Base-by-base conservation (phyloP, 2,329 filamentous ascomycete species). In the Meredithiella fracta region DNA sequence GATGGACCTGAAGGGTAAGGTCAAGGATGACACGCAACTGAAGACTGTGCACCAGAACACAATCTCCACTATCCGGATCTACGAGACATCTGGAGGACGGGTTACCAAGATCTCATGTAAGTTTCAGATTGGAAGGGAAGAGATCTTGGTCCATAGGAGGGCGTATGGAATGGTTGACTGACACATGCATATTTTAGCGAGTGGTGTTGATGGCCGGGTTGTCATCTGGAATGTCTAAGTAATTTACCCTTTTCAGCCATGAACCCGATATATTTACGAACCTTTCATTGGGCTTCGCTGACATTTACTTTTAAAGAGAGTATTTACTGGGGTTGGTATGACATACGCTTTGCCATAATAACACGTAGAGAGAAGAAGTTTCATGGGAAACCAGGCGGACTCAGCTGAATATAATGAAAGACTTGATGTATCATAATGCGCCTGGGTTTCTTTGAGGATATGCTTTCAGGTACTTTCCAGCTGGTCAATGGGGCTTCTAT, bases 21-120 rank as follows among this genome's bases (percentile, higher is more conserved):
- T 76, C 56, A 87, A 87, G 66, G 89, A 94, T 64, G 90, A 97
- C 67, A 96, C 90, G 3, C 86, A 94, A 72, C 76, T 98, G 63
- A 92, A 88, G 72, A 97, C 92, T 9, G 81, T 92, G 50, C 92
- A 98, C 70, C 92, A 98, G 68, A 98, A 98, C 71, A 95, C 90
- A 25, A 86, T 98, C 66, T 88, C 80, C 65, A 95, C 82, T 1
- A 73, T 98, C 53, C 80, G 92, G 47, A 75, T 80, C 20, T 96
- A 84, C 66, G 80, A 89, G 64, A 77, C 77, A 56, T 73, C 74
- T 44, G 80, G 78, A 31, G 79, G 76, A 50, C 70, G 70, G 47
- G 80, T 94, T 8, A 78, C 71, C 59, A 88, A 90, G 70, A 91
- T 97, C 63, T 95, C 85, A 71, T 92, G 86, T 88, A 79, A 81